Evolutionary conservation across 2,329 filamentous ascomycete genomes (phyloP).

Genomic region (Botrytis cinerea): DNA sequence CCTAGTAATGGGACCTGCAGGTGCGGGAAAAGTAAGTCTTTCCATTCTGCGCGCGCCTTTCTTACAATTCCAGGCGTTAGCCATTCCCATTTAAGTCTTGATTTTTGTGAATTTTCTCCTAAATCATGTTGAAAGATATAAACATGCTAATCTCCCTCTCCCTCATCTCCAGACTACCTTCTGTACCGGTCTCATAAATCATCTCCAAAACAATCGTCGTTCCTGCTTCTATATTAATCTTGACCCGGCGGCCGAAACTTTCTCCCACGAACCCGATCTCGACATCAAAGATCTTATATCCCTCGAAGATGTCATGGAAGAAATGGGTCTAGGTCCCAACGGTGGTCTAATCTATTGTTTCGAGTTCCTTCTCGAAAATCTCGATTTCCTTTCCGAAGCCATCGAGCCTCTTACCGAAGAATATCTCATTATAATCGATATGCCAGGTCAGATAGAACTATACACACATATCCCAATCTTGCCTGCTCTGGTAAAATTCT

Average conservation of each 20-base stretch:
- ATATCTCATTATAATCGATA: conserved; percentile 96
- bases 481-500: conserved; percentile 77
- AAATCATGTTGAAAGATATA: not conserved
- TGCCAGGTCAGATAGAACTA: conserved; percentile 97
- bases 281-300: conserved; percentile 96
- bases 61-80: conserved; percentile 28
- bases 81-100: not conserved
- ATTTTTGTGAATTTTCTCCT: not conserved
- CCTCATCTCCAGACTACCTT: conserved; percentile 73
- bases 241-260: conserved; percentile 91
- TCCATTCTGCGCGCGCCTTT: conserved; percentile 28
- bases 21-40: conserved; percentile 75
- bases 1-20: conserved; percentile 94
- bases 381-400: conserved; percentile 85
- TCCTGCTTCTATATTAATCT: conserved; percentile 98
- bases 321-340: conserved; percentile 86
- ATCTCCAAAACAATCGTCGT: conserved; percentile 86
- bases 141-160: not conserved
- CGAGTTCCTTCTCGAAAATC: conserved; percentile 91
- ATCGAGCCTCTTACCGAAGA: conserved; percentile 88
- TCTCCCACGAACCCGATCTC: conserved; percentile 87
- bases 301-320: conserved; percentile 94
- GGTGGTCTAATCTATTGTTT: conserved; percentile 95
- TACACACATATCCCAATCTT: conserved; percentile 96
- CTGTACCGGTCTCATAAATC: conserved; percentile 88